Conservation (phyloP, 2,329 filamentous ascomycete species). For the Chaetomium sp. region DNA sequence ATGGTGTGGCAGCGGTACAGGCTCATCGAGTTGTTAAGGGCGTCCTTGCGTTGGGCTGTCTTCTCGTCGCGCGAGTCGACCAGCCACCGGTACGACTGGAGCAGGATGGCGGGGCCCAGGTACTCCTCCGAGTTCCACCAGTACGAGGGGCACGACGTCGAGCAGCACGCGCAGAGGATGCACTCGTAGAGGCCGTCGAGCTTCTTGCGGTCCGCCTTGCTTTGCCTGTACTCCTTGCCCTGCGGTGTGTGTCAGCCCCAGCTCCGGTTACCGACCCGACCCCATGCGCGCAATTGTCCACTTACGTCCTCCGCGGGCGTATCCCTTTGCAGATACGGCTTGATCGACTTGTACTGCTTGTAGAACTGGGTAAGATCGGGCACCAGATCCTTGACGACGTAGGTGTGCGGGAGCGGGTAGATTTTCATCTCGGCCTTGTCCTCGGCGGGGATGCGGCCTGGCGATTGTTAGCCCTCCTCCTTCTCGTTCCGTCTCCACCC, state of each 20-base stretch:
- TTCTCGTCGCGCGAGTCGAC: conserved; percentile 92
- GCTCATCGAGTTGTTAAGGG: conserved; percentile 98
- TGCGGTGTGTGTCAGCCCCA: conserved; percentile 43
- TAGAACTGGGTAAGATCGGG: conserved; percentile 98
- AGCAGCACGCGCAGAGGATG: conserved; percentile 99
- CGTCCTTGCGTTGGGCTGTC: conserved; percentile 82
- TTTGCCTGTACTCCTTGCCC: conserved; percentile 92
- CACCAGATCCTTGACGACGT: conserved; percentile 98
- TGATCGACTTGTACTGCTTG: conserved; percentile 99
- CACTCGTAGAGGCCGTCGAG: conserved; percentile 98
- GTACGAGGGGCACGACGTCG: conserved; percentile 98
- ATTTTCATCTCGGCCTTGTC: conserved; percentile 81
- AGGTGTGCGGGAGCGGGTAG: conserved; percentile 97
- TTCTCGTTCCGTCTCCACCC: background rate
- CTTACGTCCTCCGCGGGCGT: conserved; percentile 81
- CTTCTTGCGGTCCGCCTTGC: conserved; percentile 90
- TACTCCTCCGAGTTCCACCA: conserved; percentile 99
- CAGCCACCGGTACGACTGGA: conserved; percentile 98
- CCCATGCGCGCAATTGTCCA: conserved; percentile 30
- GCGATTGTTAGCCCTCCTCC: conserved; percentile 16
- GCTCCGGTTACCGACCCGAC: background rate
- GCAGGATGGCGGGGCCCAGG: conserved; percentile 91
- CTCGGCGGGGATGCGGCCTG: conserved; percentile 91
- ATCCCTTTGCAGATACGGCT: conserved; percentile 94
- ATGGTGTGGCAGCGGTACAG: conserved; percentile 99